Evolutionary conservation across 257 asterid species (phyloP).

Genomic region (Lycium barbarum): DNA sequence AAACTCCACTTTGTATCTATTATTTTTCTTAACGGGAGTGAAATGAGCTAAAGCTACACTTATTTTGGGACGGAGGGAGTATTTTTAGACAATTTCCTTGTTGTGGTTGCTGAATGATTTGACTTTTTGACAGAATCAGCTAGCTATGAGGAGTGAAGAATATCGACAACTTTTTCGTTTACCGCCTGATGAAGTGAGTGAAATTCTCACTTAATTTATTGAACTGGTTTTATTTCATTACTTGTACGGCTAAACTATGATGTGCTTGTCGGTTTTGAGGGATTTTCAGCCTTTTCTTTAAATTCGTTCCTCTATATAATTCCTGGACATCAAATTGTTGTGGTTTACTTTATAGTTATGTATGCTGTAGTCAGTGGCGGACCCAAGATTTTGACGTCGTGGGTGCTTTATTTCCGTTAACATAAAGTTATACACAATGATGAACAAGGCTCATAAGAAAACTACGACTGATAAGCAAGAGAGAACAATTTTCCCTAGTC

Average conservation of each 20-base stretch:
- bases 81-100: conserved; percentile 16
- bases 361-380: no score
- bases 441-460: no score
- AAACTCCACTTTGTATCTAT: no score
- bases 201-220: conserved; percentile 21
- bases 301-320: not conserved
- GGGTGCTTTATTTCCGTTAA: no score
- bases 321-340: not conserved
- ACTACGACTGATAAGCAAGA: no score
- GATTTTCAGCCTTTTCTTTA: not conserved
- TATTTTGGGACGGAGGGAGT: no score
- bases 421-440: no score
- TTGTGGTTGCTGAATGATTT: conserved; percentile 35
- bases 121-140: conserved; percentile 58
- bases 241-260: not conserved
- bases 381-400: no score
- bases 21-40: no score
- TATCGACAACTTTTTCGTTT: conserved; percentile 92
- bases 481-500: no score
- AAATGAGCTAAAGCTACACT: no score
- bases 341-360: conserved; percentile 1
- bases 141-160: conserved; percentile 79
- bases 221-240: not conserved
- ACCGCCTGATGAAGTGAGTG: conserved; percentile 89
- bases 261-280: not conserved